Base-by-base conservation (phyloP, 2,329 filamentous ascomycete species). In the Cercospora sojina region DNA sequence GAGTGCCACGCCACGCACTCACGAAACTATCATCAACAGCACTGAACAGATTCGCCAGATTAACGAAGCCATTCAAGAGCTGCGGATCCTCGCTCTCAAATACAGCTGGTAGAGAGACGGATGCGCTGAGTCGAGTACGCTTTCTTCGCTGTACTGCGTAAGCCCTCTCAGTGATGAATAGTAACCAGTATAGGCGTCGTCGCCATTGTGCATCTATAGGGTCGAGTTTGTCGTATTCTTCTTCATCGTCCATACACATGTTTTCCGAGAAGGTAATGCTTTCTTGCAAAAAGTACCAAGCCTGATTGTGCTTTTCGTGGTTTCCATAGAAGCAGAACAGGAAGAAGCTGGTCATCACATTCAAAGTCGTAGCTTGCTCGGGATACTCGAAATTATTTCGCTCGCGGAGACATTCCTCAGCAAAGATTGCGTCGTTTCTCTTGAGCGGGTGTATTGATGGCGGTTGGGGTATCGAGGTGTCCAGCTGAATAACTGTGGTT, bases 301-400 rank as follows among this genome's bases (percentile, higher is more conserved):
- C 76, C 59, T 74, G 74, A 23, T 70, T 65, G 55, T 75, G 72
- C 38, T 70, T 70, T 62, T 77, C 76, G 35, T 75, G 72, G 56
- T 78, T 78, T 18, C 76, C 76, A 51, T 77, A 75, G 58, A 76
- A 78, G 20, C 72, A 72, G 69, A 77, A 78, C 1, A 78, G 65
- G 64, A 78, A 77, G 69, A 77, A 78, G 10, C 75, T 77, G 41
- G 75, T 77, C 73, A 78, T 74, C 49, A 77, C 72, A 27, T 73
- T 74, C 31, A 76, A 62, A 2, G 74, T 72, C 3, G 74, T 72
- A 9, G 72, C 59, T 27, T 68, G 64, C 58, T 75, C 73, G 38
- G 77, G 72, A 59, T 74, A 77, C 59, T 78, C 76, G 49, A 72
- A 75, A 8, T 66, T 69, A 41, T 69, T 72, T 18, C 76, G 73